These are phyloP conservation scores for Bacidia rubella DNA, from an alignment of 495 filamentous ascomycete genomes.

Conservation along the genomic window DNA sequence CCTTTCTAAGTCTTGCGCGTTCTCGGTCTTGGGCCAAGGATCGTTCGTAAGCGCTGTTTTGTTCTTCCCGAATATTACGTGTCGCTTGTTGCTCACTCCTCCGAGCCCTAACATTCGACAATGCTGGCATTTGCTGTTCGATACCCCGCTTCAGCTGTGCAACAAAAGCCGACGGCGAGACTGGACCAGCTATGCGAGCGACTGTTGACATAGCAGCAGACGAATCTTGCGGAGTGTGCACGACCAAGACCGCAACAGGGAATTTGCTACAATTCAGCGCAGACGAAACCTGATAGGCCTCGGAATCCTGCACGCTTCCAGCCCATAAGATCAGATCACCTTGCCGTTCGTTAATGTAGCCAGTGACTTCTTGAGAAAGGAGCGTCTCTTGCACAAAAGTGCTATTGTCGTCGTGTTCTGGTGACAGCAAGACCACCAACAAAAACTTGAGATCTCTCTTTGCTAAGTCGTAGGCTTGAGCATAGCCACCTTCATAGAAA, in stretches of 20 bases:
- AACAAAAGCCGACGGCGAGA: constrained; percentile 51
- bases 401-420: constrained; percentile 84
- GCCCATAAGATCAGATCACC: constrained; percentile 81
- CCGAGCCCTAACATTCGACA: constrained; percentile 53
- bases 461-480: constrained; percentile 73
- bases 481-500: constrained; percentile 77
- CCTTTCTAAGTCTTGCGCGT: constrained; percentile 55
- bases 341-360: constrained; percentile 54
- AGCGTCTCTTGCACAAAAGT: constrained; percentile 76
- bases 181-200: constrained; percentile 56
- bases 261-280: constrained; percentile 79
- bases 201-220: constrained; percentile 79
- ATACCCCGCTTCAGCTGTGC: constrained; percentile 58
- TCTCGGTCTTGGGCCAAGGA: constrained; percentile 80
- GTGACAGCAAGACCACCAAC: constrained; percentile 68
- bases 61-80: constrained; percentile 63
- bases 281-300: constrained; percentile 79
- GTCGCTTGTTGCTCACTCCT: constrained; percentile 65
- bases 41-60: constrained; percentile 85
- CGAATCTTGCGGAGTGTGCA: constrained; percentile 67
- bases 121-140: constrained; percentile 49
- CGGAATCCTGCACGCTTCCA: constrained; percentile 79
- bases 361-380: constrained; percentile 54
- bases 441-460: constrained; percentile 87
- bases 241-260: constrained; percentile 73